These are phyloP conservation scores for Rhodotorula sphaerocarpa DNA, from an alignment of 768 basidiomycete genomes.

Conservation along the genomic window DNA sequence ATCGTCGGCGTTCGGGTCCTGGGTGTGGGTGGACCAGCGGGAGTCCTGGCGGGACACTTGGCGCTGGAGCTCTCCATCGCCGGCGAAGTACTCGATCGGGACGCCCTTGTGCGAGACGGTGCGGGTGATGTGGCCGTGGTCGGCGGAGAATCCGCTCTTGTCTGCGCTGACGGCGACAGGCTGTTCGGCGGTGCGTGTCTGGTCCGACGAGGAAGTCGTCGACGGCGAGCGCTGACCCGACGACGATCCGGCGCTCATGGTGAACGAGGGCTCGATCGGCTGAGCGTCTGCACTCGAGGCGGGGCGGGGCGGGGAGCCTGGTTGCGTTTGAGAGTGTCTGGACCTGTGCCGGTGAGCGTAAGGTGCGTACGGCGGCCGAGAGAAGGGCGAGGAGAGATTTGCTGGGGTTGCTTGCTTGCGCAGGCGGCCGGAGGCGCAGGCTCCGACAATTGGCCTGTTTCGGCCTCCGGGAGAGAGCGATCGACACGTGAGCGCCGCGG, in stretches of 20 bases:
- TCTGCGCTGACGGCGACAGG: not conserved
- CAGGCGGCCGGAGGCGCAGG: too few relatives aligned
- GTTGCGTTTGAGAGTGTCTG: too few relatives aligned
- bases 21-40: constrained; percentile 10
- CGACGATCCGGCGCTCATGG: not conserved
- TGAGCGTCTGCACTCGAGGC: too few relatives aligned
- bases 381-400: too few relatives aligned
- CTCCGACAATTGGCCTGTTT: too few relatives aligned
- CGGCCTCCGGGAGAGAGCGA: too few relatives aligned
- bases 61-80: constrained; percentile 12
- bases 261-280: not conserved
- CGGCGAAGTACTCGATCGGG: constrained; percentile 16
- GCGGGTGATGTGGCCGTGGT: not conserved
- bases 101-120: constrained; percentile 9
- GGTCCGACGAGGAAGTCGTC: constrained; percentile 12
- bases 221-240: not conserved
- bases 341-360: too few relatives aligned
- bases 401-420: not conserved
- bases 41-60: constrained; percentile 15
- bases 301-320: too few relatives aligned
- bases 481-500: too few relatives aligned
- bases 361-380: too few relatives aligned
- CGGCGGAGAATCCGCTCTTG: not conserved
- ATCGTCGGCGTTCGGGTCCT: constrained; percentile 22
- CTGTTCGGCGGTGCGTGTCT: constrained; percentile 6